These are phyloP conservation scores for Stagonosporopsis rhizophila DNA, from an alignment of 2,329 filamentous ascomycete genomes.

Conservation along the genomic window DNA sequence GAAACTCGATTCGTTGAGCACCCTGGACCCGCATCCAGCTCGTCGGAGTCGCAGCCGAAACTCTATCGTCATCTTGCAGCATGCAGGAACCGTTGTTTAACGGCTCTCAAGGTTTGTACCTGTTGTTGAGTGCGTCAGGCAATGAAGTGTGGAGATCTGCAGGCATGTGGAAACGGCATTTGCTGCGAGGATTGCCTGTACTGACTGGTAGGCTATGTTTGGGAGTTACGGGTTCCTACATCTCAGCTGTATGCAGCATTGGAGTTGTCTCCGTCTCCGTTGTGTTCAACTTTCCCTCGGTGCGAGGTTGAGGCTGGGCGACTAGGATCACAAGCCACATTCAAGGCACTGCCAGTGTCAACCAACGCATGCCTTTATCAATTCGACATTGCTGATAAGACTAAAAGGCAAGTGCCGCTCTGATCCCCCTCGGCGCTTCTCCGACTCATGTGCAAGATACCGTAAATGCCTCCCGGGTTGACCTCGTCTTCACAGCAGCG, in stretches of 20 bases:
- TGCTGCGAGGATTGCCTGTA: neutral
- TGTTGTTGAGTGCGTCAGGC: neutral
- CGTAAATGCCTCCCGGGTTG: neutral
- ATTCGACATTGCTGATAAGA: neutral
- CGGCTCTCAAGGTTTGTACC: neutral
- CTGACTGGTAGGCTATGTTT: conserved; percentile 2
- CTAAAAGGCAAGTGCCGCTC: conserved; percentile 4
- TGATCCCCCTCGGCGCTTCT: conserved; percentile 5
- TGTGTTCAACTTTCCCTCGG: neutral
- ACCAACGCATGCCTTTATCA: neutral
- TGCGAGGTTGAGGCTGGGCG: neutral
- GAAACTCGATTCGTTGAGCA: neutral
- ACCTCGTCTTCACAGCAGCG: neutral
- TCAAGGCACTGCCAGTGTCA: conserved; percentile 1
- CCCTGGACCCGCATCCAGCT: neutral
- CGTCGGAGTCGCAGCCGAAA: conserved; percentile 7
- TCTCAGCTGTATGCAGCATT: neutral
- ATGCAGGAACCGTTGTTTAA: conserved; percentile 3
- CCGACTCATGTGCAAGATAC: neutral
- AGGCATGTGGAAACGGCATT: neutral
- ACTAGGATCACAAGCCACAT: neutral
- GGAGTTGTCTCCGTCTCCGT: conserved; percentile 8
- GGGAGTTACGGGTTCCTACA: neutral
- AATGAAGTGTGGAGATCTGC: neutral
- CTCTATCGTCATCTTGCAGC: neutral